Conservation (phyloP, 2,329 filamentous ascomycete genomes). For the Venturia pyrina region DNA sequence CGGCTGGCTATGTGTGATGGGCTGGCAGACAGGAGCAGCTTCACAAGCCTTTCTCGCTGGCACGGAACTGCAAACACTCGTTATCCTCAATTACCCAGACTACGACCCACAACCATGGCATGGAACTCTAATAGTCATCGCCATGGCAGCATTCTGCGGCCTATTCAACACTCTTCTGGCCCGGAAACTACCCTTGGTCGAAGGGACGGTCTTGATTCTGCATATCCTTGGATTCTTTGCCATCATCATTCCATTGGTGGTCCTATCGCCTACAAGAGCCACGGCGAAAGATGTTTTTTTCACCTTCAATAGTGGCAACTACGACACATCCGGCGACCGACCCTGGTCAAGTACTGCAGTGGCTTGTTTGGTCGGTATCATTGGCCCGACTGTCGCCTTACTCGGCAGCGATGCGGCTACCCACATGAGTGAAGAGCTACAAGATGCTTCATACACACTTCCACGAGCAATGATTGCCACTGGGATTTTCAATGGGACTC, state of each 20-base stretch:
- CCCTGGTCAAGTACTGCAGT: conserved; percentile 35
- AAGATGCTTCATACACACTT: conserved; percentile 20
- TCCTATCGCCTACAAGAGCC: conserved; percentile 29
- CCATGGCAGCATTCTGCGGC: conserved; percentile 28
- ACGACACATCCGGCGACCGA: not conserved
- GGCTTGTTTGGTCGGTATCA: conserved; percentile 35
- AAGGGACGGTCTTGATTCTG: conserved; percentile 38
- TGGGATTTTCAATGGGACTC: conserved; percentile 21
- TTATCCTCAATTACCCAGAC: conserved; percentile 26
- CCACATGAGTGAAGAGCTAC: conserved; percentile 25
- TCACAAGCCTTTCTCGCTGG: conserved; percentile 16
- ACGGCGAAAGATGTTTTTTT: conserved; percentile 36
- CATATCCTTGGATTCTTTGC: conserved; percentile 45
- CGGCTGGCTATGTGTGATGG: conserved; percentile 16
- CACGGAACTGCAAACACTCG: conserved; percentile 25
- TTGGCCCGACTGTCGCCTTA: conserved; percentile 28
- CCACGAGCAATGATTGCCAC: conserved; percentile 23
- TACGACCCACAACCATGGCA: conserved; percentile 37
- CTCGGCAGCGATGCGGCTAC: conserved; percentile 28
- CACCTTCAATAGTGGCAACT: conserved; percentile 35
- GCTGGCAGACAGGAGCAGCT: conserved; percentile 14
- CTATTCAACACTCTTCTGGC: conserved; percentile 35
- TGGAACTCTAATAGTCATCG: conserved; percentile 38
- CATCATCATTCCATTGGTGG: conserved; percentile 38
- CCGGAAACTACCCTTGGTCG: conserved; percentile 35